Evolutionary conservation across 2,329 filamentous ascomycete genomes (phyloP).

Genomic region (Fusarium anguioides): DNA sequence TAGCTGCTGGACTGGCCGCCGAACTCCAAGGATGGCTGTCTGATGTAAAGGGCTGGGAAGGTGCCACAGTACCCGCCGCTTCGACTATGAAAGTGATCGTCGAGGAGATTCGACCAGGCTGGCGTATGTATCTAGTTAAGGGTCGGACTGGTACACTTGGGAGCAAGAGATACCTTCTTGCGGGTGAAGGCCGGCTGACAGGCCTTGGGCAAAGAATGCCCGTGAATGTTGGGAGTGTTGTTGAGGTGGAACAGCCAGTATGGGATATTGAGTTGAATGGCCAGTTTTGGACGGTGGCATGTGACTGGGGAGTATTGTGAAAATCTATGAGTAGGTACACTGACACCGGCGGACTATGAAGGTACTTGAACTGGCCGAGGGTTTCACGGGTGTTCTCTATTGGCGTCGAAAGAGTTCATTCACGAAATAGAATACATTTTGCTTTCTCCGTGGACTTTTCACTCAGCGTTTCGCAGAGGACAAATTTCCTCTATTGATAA

Average conservation of each 20-base stretch:
- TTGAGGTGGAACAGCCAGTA: conserved; percentile 51
- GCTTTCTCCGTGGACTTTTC: background rate
- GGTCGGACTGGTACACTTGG: conserved; percentile 20
- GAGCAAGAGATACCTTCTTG: conserved; percentile 48
- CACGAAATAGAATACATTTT: background rate
- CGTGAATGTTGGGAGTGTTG: conserved; percentile 46
- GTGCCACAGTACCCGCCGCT: conserved; percentile 20
- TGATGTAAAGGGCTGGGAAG: conserved; percentile 53
- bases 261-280: conserved; percentile 54
- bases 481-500: background rate
- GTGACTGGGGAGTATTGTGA: conserved; percentile 50
- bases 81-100: conserved; percentile 45
- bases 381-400: background rate
- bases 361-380: background rate
- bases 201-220: conserved; percentile 48
- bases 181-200: conserved; percentile 53
- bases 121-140: conserved; percentile 51
- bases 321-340: too few relatives aligned
- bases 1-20: conserved; percentile 53
- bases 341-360: too few relatives aligned
- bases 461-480: too few relatives aligned
- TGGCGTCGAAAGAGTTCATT: background rate
- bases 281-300: conserved; percentile 52
- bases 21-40: conserved; percentile 56
- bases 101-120: conserved; percentile 47